A percentile compares a stretch with the other conserved stretches of the same genome.
Conservation (phyloP, 192 early-diverging fungal species). For the Coemansia sp. region DNA sequence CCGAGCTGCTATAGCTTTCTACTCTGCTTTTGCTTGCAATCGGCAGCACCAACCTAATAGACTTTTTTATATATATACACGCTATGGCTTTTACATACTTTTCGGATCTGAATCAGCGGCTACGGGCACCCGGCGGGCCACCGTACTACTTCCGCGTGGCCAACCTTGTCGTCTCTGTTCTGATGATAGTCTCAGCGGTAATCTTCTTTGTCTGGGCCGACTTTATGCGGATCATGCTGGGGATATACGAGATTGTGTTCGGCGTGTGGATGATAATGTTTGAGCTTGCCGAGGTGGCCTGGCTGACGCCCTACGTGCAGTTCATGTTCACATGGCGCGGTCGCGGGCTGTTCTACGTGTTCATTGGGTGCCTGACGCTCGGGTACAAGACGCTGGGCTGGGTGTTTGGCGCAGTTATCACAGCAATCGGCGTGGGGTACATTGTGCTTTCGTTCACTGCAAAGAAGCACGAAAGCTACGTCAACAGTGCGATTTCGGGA, state of each 20-base stretch:
- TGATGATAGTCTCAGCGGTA: slow-evolving; percentile 41
- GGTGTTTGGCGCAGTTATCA: slow-evolving; percentile 41
- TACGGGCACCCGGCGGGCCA: slow-evolving; percentile 44
- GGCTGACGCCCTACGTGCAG: slow-evolving; percentile 38
- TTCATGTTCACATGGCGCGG: slow-evolving; percentile 53
- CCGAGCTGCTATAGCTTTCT: too few species aligned
- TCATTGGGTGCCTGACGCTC: slow-evolving; percentile 45
- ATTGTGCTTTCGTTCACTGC: slow-evolving; percentile 40
- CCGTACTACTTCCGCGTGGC: slow-evolving; percentile 42
- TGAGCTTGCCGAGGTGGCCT: slow-evolving; percentile 35
- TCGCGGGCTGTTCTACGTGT: slow-evolving; percentile 44
- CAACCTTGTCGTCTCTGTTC: slow-evolving; percentile 33
- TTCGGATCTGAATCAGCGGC: slow-evolving; percentile 26
- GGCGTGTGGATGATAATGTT: slow-evolving; percentile 44
- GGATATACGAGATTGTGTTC: slow-evolving; percentile 41
- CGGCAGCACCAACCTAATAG: background rate
- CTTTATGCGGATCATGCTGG: slow-evolving; percentile 49
- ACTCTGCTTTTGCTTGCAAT: too few species aligned
- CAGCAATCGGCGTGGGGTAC: slow-evolving; percentile 26
- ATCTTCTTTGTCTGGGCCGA: slow-evolving; percentile 44
- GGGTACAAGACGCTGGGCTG: slow-evolving; percentile 36
- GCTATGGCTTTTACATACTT: slow-evolving; percentile 38
- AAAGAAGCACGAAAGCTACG: slow-evolving; percentile 41
- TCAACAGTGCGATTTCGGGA: background rate
- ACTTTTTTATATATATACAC: background rate